Evolutionary conservation across 495 filamentous ascomycete species (phyloP).

Genomic region (Hypoxylon fragiforme): DNA sequence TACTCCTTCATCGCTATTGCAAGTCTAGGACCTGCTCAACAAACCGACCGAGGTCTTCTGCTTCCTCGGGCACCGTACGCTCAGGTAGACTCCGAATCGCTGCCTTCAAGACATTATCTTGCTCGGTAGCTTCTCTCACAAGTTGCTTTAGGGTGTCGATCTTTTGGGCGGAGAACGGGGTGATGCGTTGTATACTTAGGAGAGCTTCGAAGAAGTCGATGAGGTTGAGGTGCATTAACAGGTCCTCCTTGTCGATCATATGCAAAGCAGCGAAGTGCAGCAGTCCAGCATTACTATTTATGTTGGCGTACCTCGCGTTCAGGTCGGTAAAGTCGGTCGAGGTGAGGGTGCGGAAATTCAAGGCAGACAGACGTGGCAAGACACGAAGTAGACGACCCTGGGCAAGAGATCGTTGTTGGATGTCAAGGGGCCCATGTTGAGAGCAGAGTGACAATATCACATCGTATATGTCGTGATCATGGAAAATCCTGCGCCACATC

Average conservation of each 20-base stretch:
- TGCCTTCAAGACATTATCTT: conserved; percentile 45
- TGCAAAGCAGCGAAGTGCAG: conserved; percentile 72
- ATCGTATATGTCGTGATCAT: conserved; percentile 66
- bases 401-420: conserved; percentile 70
- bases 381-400: conserved; percentile 77
- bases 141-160: conserved; percentile 46
- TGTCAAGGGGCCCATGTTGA: conserved; percentile 45
- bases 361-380: conserved; percentile 64
- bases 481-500: conserved; percentile 74
- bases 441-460: conserved; percentile 66
- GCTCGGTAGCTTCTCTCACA: conserved; percentile 41
- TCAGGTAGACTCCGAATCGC: conserved; percentile 49
- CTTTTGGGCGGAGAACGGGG: conserved; percentile 44
- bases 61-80: conserved; percentile 49
- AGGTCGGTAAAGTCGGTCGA: conserved; percentile 62
- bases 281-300: conserved; percentile 55
- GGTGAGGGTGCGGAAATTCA: conserved; percentile 66
- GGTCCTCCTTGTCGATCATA: conserved; percentile 76
- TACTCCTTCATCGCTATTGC: too few species aligned
- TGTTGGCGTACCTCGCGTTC: conserved; percentile 54
- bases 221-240: conserved; percentile 78
- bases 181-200: conserved; percentile 56
- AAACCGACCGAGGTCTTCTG: conserved; percentile 44
- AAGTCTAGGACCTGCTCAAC: conserved; percentile 37
- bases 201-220: conserved; percentile 76